Conservation (phyloP, 139 green algal genomes). For the Nannochloris sp. region DNA sequence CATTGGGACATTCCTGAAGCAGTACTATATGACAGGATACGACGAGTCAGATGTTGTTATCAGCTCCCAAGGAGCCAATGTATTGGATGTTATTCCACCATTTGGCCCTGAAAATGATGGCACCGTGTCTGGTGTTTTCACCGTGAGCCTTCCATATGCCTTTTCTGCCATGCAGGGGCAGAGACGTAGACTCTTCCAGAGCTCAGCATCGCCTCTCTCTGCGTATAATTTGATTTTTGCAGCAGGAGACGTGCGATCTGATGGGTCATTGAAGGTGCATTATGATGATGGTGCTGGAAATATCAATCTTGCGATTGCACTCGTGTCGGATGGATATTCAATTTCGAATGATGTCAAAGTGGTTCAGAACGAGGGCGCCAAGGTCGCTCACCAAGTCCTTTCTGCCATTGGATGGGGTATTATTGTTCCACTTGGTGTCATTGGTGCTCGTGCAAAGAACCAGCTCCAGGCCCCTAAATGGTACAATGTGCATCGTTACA, state of each 20-base stretch:
- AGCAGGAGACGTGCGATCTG: neutral
- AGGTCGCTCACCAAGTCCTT: conserved; percentile 1
- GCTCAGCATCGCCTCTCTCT: neutral
- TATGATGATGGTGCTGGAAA: neutral
- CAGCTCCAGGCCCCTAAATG: neutral
- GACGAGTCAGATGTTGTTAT: neutral
- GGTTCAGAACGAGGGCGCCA: neutral
- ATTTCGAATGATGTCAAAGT: neutral
- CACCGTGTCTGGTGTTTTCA: neutral
- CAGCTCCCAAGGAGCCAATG: neutral
- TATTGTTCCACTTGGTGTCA: neutral
- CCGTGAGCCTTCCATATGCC: neutral
- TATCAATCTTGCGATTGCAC: neutral
- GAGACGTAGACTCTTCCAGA: too few species aligned
- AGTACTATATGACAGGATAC: conserved; percentile 2
- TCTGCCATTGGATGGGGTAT: conserved; percentile 5
- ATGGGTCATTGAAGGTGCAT: neutral
- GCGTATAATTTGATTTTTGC: conserved; percentile 1
- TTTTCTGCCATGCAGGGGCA: neutral
- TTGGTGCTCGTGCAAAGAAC: neutral
- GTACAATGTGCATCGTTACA: neutral
- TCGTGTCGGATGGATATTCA: neutral
- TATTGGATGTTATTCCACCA: neutral
- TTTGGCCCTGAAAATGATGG: neutral
- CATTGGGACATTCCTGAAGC: neutral